Conservation (phyloP, 192 early-diverging fungal species). For the Coemansia sp. region DNA sequence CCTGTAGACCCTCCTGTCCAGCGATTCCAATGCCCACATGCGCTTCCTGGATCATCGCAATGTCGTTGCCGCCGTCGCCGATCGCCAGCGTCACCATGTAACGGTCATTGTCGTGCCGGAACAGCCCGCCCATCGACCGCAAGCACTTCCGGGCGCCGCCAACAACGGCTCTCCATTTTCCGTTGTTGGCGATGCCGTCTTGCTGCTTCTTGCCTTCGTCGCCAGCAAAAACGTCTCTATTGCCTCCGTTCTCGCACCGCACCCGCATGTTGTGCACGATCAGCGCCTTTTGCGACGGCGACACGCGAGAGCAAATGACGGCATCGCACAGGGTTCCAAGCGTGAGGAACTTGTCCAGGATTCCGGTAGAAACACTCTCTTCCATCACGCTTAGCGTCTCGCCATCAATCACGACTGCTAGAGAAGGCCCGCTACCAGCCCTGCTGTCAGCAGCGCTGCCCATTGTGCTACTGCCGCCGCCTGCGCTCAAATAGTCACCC, state of each 20-base stretch:
- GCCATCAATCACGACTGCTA: slow-evolving; percentile 92
- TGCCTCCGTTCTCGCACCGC: slow-evolving; percentile 39
- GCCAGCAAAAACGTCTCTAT: neutral
- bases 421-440: slow-evolving; percentile 12
- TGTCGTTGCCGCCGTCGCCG: slow-evolving; percentile 94
- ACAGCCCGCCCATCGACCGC: slow-evolving; percentile 2
- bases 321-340: slow-evolving; percentile 73
- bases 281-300: slow-evolving; percentile 86
- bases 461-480: neutral
- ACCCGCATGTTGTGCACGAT: slow-evolving; percentile 73
- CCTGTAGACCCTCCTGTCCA: slow-evolving; percentile 84
- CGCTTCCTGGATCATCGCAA: slow-evolving; percentile 94
- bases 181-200: neutral
- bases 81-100: slow-evolving; percentile 71
- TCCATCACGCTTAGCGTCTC: slow-evolving; percentile 68
- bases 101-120: slow-evolving; percentile 44
- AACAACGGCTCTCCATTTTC: neutral
- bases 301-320: slow-evolving; percentile 90
- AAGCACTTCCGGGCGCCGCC: neutral
- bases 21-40: slow-evolving; percentile 92
- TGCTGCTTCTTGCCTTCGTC: neutral
- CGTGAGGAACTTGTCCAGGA: slow-evolving; percentile 67
- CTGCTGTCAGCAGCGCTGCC: neutral
- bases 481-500: slow-evolving; percentile 26
- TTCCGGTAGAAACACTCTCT: slow-evolving; percentile 28